Evolutionary conservation across 2,329 filamentous ascomycete species (phyloP), one percentile per base, ranked within the genome.

Genomic region (Corinectria fuckeliana): DNA sequence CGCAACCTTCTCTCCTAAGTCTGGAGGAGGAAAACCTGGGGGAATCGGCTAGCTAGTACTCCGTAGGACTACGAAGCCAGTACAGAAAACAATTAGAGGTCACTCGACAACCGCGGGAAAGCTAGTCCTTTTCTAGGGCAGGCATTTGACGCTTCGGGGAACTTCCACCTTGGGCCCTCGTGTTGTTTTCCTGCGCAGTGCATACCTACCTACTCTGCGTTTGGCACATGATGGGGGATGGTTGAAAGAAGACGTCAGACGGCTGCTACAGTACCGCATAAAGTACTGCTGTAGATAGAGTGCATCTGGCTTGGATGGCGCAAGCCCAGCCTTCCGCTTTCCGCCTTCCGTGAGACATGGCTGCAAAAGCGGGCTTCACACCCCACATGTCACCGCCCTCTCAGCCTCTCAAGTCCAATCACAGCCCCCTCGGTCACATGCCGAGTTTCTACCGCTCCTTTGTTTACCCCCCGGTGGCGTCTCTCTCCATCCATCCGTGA

Each of bases 401-500:
- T n/a, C n/a, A n/a, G n/a, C n/a, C n/a, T n/a, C n/a, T n/a, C n/a
- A n/a, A n/a, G 14, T 1, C 61, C 61, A 65, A 65, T 61, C 63
- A 59, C 13, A 11, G 10, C 36, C 11, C 18, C 16, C 41, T 51
- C 61, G 49, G 63, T 66, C 63, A 66, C 63, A 66, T 66, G 63
- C 61, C 61, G 54, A 62, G 28, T 56, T 32, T 44, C 61, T 47
- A 54, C 52, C 45, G 57, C 45, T 56, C 32, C 36, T 56, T 51
- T 44, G 48, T 57, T 52, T 55, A 57, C 50, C 56, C 50, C 57
- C 56, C 28, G 34, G 28, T 26, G 56, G 32, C 38, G 38, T 42
- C 36, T 50, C 41, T 55, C 63, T 66, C 61, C 66, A 50, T 58
- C 63, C 64, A 63, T 62, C 54, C 51, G 57, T 16, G 59, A 44